These are phyloP conservation scores for Ogataea haglerorum DNA, from an alignment of 805 yeast genomes.

Conservation along the genomic window DNA sequence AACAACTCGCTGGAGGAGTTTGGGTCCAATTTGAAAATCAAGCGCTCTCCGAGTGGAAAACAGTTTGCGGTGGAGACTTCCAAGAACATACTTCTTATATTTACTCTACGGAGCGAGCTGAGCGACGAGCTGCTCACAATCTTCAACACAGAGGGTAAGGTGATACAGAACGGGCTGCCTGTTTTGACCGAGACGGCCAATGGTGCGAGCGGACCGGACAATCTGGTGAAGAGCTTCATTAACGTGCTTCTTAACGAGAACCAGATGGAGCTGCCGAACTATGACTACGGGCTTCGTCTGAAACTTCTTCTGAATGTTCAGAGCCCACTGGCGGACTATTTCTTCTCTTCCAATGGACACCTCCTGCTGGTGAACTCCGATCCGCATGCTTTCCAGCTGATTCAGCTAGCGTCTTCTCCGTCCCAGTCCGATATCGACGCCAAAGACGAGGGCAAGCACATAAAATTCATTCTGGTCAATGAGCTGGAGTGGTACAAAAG, in stretches of 20 bases:
- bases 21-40: slow-evolving; percentile 43
- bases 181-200: slow-evolving; percentile 11
- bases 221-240: slow-evolving; percentile 27
- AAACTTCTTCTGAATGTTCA: slow-evolving; percentile 35
- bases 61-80: slow-evolving; percentile 41
- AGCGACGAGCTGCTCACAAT: slow-evolving; percentile 31
- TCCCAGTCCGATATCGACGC: slow-evolving; percentile 17
- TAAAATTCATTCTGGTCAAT: slow-evolving; percentile 29
- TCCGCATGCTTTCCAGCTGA: slow-evolving; percentile 35
- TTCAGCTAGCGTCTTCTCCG: slow-evolving; percentile 22
- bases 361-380: slow-evolving; percentile 29
- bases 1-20: slow-evolving; percentile 40
- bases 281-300: slow-evolving; percentile 32
- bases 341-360: slow-evolving; percentile 24
- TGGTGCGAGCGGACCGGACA: slow-evolving; percentile 10
- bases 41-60: slow-evolving; percentile 36
- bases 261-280: slow-evolving; percentile 28
- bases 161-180: slow-evolving; percentile 36
- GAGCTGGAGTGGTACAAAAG: slow-evolving; percentile 33
- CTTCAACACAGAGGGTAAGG: slow-evolving; percentile 28
- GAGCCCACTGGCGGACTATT: slow-evolving; percentile 31
- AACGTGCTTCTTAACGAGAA: slow-evolving; percentile 24
- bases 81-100: slow-evolving; percentile 39
- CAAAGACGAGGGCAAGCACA: slow-evolving; percentile 24
- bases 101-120: slow-evolving; percentile 34